A percentile compares a stretch with the other conserved stretches of the same genome.
Evolutionary conservation across 2,329 filamentous ascomycete species (phyloP).

Genomic region (Ophiobolus disseminans): DNA sequence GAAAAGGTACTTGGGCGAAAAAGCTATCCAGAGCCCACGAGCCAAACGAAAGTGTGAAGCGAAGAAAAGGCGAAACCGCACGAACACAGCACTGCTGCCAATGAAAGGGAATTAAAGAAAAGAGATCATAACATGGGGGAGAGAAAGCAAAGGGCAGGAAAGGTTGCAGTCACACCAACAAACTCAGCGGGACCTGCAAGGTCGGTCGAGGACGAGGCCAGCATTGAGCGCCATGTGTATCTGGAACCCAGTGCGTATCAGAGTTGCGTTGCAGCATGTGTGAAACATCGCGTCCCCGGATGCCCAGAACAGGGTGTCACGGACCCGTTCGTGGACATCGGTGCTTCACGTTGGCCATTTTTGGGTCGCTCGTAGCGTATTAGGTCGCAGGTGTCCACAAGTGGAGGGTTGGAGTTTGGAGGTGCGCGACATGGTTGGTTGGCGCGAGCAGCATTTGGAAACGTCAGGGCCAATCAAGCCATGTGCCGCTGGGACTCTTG

Average conservation of each 20-base stretch:
- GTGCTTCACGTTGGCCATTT: slow-evolving; percentile 17
- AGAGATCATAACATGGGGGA: slow-evolving; percentile 32
- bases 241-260: slow-evolving; percentile 43
- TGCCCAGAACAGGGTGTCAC: slow-evolving; percentile 19
- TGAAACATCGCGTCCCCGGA: slow-evolving; percentile 36
- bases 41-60: slow-evolving; percentile 42
- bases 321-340: slow-evolving; percentile 24
- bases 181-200: slow-evolving; percentile 34
- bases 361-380: slow-evolving; percentile 10
- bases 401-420: slow-evolving; percentile 6
- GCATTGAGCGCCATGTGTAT: slow-evolving; percentile 46
- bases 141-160: slow-evolving; percentile 21
- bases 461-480: slow-evolving; percentile 32
- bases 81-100: slow-evolving; percentile 46
- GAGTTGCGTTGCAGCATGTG: slow-evolving; percentile 16
- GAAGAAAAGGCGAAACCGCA: slow-evolving; percentile 45
- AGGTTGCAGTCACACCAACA: slow-evolving; percentile 38
- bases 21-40: slow-evolving; percentile 31
- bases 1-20: slow-evolving; percentile 7
- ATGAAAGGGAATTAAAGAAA: slow-evolving; percentile 38
- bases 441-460: slow-evolving; percentile 15
- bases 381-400: slow-evolving; percentile 2
- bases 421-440: slow-evolving; percentile 26
- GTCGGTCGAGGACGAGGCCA: slow-evolving; percentile 33
- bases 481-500: slow-evolving; percentile 16